Conservation (phyloP, 495 filamentous ascomycete genomes). For the Aspergillus cavernicola region DNA sequence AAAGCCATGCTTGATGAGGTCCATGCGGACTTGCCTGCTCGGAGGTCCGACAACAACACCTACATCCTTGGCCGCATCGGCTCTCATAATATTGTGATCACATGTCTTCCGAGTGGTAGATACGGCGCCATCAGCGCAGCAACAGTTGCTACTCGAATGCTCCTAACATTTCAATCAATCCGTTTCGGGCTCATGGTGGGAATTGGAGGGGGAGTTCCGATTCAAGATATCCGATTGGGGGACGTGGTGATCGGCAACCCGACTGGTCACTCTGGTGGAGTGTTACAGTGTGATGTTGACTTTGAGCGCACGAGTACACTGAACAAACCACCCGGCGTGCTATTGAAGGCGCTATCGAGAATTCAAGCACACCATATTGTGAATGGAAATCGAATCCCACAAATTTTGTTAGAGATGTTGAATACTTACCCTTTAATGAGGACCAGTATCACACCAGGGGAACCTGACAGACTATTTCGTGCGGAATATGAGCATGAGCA, state of each 20-base stretch:
- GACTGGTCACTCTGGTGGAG: background rate
- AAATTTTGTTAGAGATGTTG: background rate
- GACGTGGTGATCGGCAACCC: background rate
- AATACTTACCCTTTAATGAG: background rate
- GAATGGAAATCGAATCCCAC: background rate
- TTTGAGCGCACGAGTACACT: background rate
- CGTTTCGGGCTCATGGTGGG: slow-evolving; percentile 6
- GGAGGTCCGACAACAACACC: slow-evolving; percentile 19
- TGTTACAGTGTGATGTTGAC: background rate
- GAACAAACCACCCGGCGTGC: background rate
- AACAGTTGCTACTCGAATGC: background rate
- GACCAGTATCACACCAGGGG: background rate
- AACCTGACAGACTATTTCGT: background rate
- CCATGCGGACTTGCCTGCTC: slow-evolving; percentile 16
- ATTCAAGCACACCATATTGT: background rate
- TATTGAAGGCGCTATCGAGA: background rate
- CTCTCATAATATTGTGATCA: slow-evolving; percentile 28
- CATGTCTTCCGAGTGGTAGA: background rate
- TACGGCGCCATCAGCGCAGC: background rate
- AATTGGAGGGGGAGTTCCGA: background rate
- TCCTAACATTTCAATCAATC: background rate
- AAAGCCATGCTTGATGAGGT: slow-evolving; percentile 27
- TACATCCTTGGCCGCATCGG: slow-evolving; percentile 29
- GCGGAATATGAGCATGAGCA: slow-evolving; percentile 16
- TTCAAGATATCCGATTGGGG: background rate